A percentile compares a stretch with the other conserved stretches of the same genome.
phyloP scores from a whole-genome alignment of 805 yeast species.

The Lachancea meyersii region DNA sequence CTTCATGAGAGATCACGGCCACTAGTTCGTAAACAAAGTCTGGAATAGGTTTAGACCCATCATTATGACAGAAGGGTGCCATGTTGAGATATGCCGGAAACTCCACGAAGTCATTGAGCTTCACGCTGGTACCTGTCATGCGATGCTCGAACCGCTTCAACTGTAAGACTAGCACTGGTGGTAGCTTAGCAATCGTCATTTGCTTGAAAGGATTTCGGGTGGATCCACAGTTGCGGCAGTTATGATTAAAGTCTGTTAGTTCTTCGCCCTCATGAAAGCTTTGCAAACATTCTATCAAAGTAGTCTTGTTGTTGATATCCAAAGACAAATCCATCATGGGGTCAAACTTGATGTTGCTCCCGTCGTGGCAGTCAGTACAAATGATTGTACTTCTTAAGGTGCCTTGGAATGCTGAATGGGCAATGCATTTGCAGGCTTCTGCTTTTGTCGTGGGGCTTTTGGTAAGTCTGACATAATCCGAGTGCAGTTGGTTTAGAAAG shows the following conservation, averaged over 20 bases:
- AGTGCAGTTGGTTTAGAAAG: constrained; percentile 75
- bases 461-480: constrained; percentile 22
- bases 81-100: constrained; percentile 72
- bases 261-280: constrained; percentile 74
- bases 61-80: constrained; percentile 44
- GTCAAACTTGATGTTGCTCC: constrained; percentile 64
- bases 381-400: constrained; percentile 70
- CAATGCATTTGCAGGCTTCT: constrained; percentile 60
- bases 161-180: constrained; percentile 78
- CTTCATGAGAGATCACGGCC: constrained; percentile 84
- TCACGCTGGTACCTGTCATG: constrained; percentile 43
- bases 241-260: constrained; percentile 61
- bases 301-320: constrained; percentile 49
- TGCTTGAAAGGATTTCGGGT: constrained; percentile 66
- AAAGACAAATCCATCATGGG: constrained; percentile 87
- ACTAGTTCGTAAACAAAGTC: constrained; percentile 69
- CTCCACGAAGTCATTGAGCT: constrained; percentile 67
- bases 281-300: constrained; percentile 58
- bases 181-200: constrained; percentile 59
- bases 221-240: constrained; percentile 60
- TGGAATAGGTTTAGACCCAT: constrained; percentile 21
- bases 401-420: constrained; percentile 81
- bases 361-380: constrained; percentile 61
- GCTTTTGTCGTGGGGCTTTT: constrained; percentile 15
- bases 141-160: constrained; percentile 57